Evolutionary conservation across 2,329 filamentous ascomycete genomes (phyloP).

Genomic region (Trichoderma simmonsii): DNA sequence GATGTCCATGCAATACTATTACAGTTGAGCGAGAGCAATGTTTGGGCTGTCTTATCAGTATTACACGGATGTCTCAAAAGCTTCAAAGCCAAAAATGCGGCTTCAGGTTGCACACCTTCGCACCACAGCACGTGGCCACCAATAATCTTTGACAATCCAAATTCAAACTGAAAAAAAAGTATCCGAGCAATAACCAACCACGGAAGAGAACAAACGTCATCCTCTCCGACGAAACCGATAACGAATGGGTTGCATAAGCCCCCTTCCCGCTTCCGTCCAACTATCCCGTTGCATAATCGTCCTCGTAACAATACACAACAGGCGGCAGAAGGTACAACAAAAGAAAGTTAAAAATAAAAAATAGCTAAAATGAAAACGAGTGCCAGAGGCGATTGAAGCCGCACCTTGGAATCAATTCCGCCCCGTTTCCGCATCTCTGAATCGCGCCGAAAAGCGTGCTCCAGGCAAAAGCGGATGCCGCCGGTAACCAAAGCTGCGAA

Average conservation of each 20-base stretch:
- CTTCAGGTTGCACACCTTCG: background rate
- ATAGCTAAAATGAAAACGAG: background rate
- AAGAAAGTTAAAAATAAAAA: background rate
- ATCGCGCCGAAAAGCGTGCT: background rate
- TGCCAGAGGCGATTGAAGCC: conserved; percentile 13
- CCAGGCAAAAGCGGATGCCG: conserved; percentile 15
- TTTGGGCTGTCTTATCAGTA: no score
- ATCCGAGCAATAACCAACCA: background rate
- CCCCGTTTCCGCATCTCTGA: conserved; percentile 6
- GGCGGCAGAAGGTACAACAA: background rate
- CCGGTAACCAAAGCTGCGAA: conserved; percentile 12
- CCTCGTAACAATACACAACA: background rate
- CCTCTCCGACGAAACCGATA: background rate
- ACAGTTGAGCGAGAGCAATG: no score
- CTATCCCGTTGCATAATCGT: background rate
- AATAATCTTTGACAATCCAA: background rate
- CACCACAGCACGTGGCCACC: background rate
- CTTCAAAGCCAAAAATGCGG: background rate
- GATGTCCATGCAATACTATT: background rate
- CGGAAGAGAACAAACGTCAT: background rate
- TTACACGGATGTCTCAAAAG: background rate
- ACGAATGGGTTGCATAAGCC: background rate
- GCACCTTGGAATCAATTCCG: conserved; percentile 19
- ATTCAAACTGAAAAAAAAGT: background rate
- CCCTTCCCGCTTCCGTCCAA: background rate